These are phyloP conservation scores for Venturia nashicola DNA, from an alignment of 2,329 filamentous ascomycete species.

Conservation along the genomic window DNA sequence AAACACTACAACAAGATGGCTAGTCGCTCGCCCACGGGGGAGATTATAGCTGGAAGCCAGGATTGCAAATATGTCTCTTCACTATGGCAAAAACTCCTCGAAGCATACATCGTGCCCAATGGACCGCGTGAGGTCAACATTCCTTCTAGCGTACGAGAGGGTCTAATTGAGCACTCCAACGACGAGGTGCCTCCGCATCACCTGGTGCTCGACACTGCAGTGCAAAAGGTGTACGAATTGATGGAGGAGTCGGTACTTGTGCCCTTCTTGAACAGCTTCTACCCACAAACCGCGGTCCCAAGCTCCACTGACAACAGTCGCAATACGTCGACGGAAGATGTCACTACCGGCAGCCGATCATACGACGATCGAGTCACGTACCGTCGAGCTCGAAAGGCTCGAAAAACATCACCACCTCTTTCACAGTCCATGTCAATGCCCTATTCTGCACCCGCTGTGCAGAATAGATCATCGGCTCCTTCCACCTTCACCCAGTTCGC, in stretches of 20 bases:
- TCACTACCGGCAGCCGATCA: conserved; percentile 22
- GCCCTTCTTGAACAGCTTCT: conserved; percentile 68
- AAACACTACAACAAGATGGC: conserved; percentile 50
- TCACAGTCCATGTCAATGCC: conserved; percentile 18
- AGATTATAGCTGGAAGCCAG: conserved; percentile 39
- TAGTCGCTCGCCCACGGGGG: conserved; percentile 35
- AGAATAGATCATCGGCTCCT: conserved; percentile 26
- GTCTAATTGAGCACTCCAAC: conserved; percentile 51
- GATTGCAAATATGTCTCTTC: conserved; percentile 59
- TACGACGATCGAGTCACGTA: conserved; percentile 27
- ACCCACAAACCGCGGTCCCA: conserved; percentile 35
- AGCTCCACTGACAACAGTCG: conserved; percentile 17
- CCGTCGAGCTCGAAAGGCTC: neutral
- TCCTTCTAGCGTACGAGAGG: conserved; percentile 72
- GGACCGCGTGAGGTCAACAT: conserved; percentile 84
- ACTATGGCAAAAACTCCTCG: conserved; percentile 78
- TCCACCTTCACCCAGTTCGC: conserved; percentile 23
- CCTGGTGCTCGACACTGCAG: conserved; percentile 65
- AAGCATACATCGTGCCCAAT: conserved; percentile 80
- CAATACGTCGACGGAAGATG: conserved; percentile 27
- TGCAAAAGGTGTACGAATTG: conserved; percentile 80
- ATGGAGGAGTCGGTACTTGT: conserved; percentile 96
- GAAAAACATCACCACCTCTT: conserved; percentile 10
- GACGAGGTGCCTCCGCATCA: conserved; percentile 57
- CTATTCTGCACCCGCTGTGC: conserved; percentile 15